Evolutionary conservation across 495 filamentous ascomycete species (phyloP), one percentile per base, ranked within the genome.

Genomic region (Lasiosphaeria ovina): DNA sequence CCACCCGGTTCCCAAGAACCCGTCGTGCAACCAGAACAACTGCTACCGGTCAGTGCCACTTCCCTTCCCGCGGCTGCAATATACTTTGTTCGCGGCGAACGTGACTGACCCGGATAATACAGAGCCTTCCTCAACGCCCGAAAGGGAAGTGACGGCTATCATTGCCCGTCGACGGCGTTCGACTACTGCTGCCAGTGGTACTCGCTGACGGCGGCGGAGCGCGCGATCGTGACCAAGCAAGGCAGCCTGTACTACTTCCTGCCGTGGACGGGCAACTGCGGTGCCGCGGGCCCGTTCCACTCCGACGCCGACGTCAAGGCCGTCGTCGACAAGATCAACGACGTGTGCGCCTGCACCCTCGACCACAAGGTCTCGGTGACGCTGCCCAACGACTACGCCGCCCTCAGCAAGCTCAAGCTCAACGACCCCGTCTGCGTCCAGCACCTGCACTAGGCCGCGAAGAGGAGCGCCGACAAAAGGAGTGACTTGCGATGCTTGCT

Each of bases 121-220:
- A 53, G 51, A 5, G 53, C 53, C 17, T 55, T 55, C 6, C 53
- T 44, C 35, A 55, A 55, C 35, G 53, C 53, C 33, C 53, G 53
- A 32, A 44, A 55, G 53, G 53, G 36, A 38, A 40, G 33, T 3
- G 36, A 55, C 10, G 53, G 53, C 11, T 55, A 40, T 9, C 53
- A 55, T 4, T 55, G 53, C 53, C 53, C 53, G 5, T 40, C 34
- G 9, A 35, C 40, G 5, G 53, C 53, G 7, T 55, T 34, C 53
- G 36, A 42, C 10, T 55, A 55, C 53, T 55, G 53, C 53, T 55
- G 53, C 53, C 53, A 55, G 53, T 55, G 53, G 53, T 55, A 55
- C 35, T 44, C 35, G 8, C 53, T 55, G n/a, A 55, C 34, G 33
- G 5, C 7, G 11, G 4, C 33, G 9, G 53, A 55, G 17, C 38